These are phyloP conservation scores for Elaeis guineensis DNA, from an alignment of 176 grass and related monocot species.

Conservation along the genomic window DNA sequence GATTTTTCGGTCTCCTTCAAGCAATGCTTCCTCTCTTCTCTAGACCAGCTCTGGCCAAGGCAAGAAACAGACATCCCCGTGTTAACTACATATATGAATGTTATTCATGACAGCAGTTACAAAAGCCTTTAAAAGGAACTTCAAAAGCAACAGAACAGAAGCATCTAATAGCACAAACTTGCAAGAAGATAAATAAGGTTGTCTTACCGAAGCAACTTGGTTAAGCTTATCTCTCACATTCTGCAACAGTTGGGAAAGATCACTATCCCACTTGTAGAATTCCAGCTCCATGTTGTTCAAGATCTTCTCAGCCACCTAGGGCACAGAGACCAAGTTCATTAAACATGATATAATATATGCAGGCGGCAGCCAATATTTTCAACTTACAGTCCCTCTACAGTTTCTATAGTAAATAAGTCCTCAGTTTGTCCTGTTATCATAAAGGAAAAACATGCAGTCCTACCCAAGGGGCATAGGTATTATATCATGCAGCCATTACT, in stretches of 20 bases:
- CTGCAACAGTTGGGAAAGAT: constrained; percentile 71
- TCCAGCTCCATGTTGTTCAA: constrained; percentile 88
- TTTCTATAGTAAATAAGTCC: no score
- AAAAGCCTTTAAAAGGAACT: no score
- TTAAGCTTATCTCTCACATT: constrained; percentile 75
- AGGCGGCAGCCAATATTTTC: background rate
- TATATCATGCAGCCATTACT: no score
- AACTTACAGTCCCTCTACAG: no score
- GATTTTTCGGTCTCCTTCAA: constrained; percentile 88
- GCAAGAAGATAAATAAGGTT: no score
- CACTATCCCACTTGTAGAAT: constrained; percentile 93
- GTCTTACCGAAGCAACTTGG: constrained; percentile 56
- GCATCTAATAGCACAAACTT: background rate
- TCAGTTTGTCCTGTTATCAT: no score
- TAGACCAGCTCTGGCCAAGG: constrained; percentile 52
- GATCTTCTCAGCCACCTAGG: constrained; percentile 82
- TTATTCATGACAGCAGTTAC: no score
- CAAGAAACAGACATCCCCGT: background rate
- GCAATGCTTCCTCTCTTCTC: constrained; percentile 82
- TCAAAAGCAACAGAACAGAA: background rate
- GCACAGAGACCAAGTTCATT: background rate
- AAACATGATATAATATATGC: background rate
- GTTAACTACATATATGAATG: no score
- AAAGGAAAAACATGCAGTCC: no score
- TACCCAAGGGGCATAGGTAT: no score